Base-by-base conservation (phyloP, 2,329 filamentous ascomycete genomes). In the Beauveria australis region DNA sequence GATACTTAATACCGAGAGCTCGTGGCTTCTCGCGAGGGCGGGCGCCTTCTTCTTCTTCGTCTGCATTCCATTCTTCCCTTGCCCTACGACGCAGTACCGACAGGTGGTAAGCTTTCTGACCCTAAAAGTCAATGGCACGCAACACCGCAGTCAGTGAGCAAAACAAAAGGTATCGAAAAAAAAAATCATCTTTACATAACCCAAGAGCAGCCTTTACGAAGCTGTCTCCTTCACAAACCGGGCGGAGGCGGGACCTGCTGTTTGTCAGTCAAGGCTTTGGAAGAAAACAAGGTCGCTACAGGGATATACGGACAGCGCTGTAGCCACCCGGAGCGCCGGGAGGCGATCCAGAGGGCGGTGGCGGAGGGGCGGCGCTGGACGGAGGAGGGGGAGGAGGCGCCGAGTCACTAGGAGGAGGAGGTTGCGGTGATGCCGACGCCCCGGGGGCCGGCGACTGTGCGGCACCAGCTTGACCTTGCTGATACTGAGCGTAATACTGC, bases 311-410 rank as follows among this genome's bases (percentile, higher is more conserved):
- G 82, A 89, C 88, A 67, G 86, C 79, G 66, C 82, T 85, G 70
- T 89, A 91, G 53, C 80, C 77, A 54, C 78, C 75, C 48, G 70
- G 70, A 60, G 49, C 61, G 19, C 81, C 80, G n/a, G 81, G 78
- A 52, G 81, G 78, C 8, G 76, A 74, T 47, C 81, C 80, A 6
- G 78, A 89, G 19, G 72, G 71, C 9, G 74, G 73, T 49, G 72
- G 72, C 0, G 75, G 86, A 33, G 83, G 83, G 41, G 81, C 76
- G 61, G 82, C 71, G 60, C 74, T 79, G 28, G 80, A 77, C 41
- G 82, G 81, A 52, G 82, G 81, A 3, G 85, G 84, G 22, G 85
- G 85, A 19, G 86, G 86, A 14, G 87, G 86, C 58, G 85, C 83
- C 60, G 84, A 80, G 65, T 83, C 82, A 63, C 72, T 77, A 30